phyloP scores from a whole-genome alignment of 2,329 filamentous ascomycete genomes.

The Alternaria atra region DNA sequence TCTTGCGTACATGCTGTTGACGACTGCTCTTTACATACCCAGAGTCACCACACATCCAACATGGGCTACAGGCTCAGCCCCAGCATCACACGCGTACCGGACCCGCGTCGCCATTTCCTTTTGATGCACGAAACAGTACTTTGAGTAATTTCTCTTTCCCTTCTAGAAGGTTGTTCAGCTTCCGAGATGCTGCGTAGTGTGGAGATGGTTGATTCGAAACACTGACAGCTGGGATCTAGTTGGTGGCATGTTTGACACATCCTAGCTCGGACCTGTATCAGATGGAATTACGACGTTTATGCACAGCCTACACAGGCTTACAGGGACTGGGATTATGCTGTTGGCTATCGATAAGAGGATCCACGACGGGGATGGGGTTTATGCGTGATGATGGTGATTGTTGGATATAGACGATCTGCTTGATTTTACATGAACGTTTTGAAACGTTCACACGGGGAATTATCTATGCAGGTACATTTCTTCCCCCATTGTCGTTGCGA shows the following conservation, averaged over 20 bases:
- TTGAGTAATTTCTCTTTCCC: neutral
- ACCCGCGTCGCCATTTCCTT: conserved; percentile 23
- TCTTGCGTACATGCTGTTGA: neutral
- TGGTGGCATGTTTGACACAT: conserved; percentile 7
- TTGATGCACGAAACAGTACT: neutral
- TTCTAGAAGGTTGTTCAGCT: neutral
- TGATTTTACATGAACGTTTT: neutral
- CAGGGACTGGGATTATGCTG: neutral
- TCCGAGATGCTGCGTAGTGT: neutral
- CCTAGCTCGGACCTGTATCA: conserved; percentile 13
- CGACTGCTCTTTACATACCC: neutral
- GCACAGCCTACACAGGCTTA: neutral
- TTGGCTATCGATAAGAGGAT: conserved; percentile 3
- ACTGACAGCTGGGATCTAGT: conserved; percentile 9
- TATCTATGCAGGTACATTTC: neutral
- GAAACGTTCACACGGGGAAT: neutral
- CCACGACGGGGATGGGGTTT: neutral
- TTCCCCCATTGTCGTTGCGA: neutral
- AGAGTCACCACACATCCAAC: conserved; percentile 3
- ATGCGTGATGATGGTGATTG: neutral
- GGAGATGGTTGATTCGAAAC: conserved; percentile 9
- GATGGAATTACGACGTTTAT: conserved; percentile 26
- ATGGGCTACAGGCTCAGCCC: conserved; percentile 10
- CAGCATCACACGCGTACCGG: conserved; percentile 14
- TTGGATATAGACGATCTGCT: neutral